Conservation (phyloP, 129 eudicot genomes). For the Tagetes patula region DNA sequence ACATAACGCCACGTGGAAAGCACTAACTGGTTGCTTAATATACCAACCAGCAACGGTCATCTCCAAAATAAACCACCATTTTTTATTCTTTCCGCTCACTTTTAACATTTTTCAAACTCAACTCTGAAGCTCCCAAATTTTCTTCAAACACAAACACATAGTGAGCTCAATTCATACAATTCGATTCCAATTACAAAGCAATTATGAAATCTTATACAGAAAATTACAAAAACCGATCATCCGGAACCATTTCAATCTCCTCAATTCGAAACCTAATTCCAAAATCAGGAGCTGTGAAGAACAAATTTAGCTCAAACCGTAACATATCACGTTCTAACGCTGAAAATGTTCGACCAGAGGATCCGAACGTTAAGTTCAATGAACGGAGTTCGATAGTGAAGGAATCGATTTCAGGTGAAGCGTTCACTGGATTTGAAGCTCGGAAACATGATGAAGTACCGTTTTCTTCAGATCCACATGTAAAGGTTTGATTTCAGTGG, state of each 20-base stretch:
- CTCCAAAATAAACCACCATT: not conserved
- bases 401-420: slow-evolving; percentile 17
- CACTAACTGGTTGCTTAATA: slow-evolving; percentile 11
- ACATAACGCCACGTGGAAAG: slow-evolving; percentile 7
- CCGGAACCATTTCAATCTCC: slow-evolving; percentile 52
- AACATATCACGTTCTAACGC: slow-evolving; percentile 37
- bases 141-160: slow-evolving; percentile 28
- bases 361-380: slow-evolving; percentile 52
- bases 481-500: slow-evolving; percentile 52
- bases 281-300: slow-evolving; percentile 48
- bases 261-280: slow-evolving; percentile 60
- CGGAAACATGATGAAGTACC: slow-evolving; percentile 16
- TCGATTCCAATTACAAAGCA: not conserved
- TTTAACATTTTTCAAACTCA: slow-evolving; percentile 23
- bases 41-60: slow-evolving; percentile 47
- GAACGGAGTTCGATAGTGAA: slow-evolving; percentile 33
- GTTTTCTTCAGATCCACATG: slow-evolving; percentile 53
- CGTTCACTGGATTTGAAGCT: slow-evolving; percentile 28
- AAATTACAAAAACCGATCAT: slow-evolving; percentile 47
- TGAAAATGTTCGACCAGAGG: slow-evolving; percentile 62
- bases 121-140: slow-evolving; percentile 32
- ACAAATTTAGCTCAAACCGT: slow-evolving; percentile 38
- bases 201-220: slow-evolving; percentile 31
- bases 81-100: too few relatives aligned
- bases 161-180: slow-evolving; percentile 8